Base-by-base conservation (phyloP, 164 flowering plant species). In the Aristolochia contorta region DNA sequence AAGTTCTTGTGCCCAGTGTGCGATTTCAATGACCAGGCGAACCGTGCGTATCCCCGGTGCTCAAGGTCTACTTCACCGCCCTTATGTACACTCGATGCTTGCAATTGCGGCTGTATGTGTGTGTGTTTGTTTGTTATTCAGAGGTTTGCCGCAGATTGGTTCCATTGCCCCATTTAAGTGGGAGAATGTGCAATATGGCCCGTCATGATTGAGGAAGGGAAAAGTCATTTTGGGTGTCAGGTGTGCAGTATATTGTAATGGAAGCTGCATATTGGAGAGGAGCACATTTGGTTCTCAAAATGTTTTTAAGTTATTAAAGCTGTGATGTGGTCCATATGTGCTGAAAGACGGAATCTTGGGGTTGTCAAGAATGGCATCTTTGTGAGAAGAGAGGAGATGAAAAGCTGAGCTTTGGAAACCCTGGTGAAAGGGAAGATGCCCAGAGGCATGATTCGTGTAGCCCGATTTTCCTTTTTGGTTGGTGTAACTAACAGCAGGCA, bases 61-160 rank as follows among this genome's bases (percentile, higher is more conserved):
- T 20, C 80, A 72, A 27, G 85, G 96, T 18, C 50, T 86, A 62
- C 88, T 88, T 63, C 80, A 81, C 30, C 83, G 85, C 10, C 94
- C 97, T 24, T 85, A 69, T 47, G 64, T 85, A 25, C 91, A 85
- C 63, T 85, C 94, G 24, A 79, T 87, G 90, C 84, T 89, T 57
- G 84, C 85, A 10, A 68, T 89, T 67, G 97, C 94, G 25, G 91
- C 97, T 23, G 89, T 89, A 3, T 89, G 97, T 54, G 97, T 87
- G 5, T 89, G 97, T 67, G 97, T 89, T 24, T 86, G 94, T 65
- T 48, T 89, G 53, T 79, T 86, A 75, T 62, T 83, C 47, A 72
- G 89, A 55, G 87, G 89, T 13, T 70, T 72, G 7, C 87, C 88
- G 0, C 69, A 77, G 22, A 70, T 79, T 61, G 86, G 87, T 27